A percentile compares a stretch with the other conserved stretches of the same genome.
These are phyloP conservation scores for Schizosaccharomyces octosporus DNA, from an alignment of 805 yeast genomes.

Conservation along the genomic window DNA sequence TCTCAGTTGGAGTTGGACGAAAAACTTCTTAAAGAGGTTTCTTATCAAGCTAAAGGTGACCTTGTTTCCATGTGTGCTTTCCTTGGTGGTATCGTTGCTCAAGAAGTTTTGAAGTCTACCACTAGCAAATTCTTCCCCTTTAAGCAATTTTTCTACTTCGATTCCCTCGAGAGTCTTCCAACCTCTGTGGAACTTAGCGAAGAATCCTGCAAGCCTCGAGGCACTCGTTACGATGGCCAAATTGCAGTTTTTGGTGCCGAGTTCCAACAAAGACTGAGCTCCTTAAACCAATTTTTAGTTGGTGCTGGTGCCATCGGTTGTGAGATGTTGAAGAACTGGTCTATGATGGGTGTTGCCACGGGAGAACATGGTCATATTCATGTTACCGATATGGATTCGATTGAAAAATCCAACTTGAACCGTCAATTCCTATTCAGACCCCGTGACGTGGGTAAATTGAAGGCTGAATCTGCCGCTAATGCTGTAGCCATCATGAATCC, in stretches of 20 bases:
- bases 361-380: conserved; percentile 68
- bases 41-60: conserved; percentile 79
- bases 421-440: conserved; percentile 91
- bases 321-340: conserved; percentile 96
- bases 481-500: conserved; percentile 79
- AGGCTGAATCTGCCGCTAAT: conserved; percentile 69
- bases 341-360: conserved; percentile 80
- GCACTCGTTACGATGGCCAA: conserved; percentile 79
- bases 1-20: conserved; percentile 33
- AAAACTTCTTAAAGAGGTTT: conserved; percentile 40
- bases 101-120: conserved; percentile 83
- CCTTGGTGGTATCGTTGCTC: conserved; percentile 84
- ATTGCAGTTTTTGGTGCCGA: conserved; percentile 77
- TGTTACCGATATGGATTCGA: conserved; percentile 83
- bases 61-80: conserved; percentile 74
- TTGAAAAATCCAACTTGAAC: conserved; percentile 85
- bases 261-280: conserved; percentile 48
- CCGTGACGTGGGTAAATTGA: conserved; percentile 74
- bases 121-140: conserved; percentile 90
- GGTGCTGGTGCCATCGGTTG: conserved; percentile 99
- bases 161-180: conserved; percentile 80
- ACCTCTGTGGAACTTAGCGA: conserved; percentile 26
- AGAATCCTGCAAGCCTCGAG: conserved; percentile 48
- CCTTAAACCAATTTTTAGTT: conserved; percentile 66
- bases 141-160: conserved; percentile 78